A percentile compares a stretch with the other conserved stretches of the same genome.
Conservation (phyloP, 179 eudicot genomes). For the Camellia oleifera region DNA sequence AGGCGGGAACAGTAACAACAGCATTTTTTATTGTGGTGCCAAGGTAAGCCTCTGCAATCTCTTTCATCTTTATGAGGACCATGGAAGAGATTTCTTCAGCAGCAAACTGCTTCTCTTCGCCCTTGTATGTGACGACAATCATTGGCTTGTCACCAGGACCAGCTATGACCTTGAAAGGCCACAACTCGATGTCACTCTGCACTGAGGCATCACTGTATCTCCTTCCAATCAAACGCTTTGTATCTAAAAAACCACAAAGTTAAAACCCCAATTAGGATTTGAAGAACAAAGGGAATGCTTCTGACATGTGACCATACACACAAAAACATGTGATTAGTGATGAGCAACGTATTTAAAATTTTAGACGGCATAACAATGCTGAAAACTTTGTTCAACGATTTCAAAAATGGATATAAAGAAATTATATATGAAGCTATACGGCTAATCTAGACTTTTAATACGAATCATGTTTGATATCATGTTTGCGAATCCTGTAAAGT, state of each 20-base stretch:
- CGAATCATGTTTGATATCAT: no score
- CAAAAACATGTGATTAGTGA: no score
- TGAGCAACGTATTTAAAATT: no score
- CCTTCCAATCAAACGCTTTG: constrained; percentile 70
- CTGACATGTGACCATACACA: background rate
- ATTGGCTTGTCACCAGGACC: constrained; percentile 65
- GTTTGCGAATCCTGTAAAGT: no score
- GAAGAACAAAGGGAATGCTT: background rate
- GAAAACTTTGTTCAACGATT: no score
- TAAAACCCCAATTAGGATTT: background rate
- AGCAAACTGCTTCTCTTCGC: constrained; percentile 53
- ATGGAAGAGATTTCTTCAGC: constrained; percentile 68
- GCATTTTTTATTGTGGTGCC: constrained; percentile 55
- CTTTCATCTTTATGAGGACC: constrained; percentile 59
- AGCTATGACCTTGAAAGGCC: constrained; percentile 65
- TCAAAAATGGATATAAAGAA: no score
- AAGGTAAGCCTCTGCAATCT: constrained; percentile 56
- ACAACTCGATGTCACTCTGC: constrained; percentile 52
- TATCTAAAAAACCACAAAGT: constrained; percentile 34
- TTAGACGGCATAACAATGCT: no score
- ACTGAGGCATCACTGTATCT: constrained; percentile 50
- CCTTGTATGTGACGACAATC: constrained; percentile 41
- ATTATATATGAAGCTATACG: no score
- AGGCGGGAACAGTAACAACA: constrained; percentile 66
- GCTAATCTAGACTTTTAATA: no score